Evolutionary conservation across 805 yeast species (phyloP).

Genomic region (Tetrapisispora iriomotensis): DNA sequence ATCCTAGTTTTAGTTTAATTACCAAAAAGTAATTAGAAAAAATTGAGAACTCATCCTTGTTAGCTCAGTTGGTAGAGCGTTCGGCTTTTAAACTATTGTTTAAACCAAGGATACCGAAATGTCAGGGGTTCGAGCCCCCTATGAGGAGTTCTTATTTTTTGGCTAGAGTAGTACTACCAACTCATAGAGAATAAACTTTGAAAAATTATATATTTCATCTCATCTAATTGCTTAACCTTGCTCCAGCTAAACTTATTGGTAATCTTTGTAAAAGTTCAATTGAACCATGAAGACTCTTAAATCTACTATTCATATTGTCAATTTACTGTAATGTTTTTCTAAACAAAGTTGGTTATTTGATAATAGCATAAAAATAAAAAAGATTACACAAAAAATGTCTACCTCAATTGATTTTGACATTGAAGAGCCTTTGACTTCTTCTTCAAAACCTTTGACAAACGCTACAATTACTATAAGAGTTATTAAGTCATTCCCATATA

Average conservation of each 20-base stretch:
- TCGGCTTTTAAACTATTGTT: constrained; percentile 46
- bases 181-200: neutral
- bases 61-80: constrained; percentile 67
- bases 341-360: neutral
- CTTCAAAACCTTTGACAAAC: constrained; percentile 53
- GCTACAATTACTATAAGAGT: constrained; percentile 78
- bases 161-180: too few species aligned
- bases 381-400: neutral
- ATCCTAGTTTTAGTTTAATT: too few species aligned
- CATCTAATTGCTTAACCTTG: too few species aligned
- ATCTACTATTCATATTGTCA: too few species aligned
- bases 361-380: neutral
- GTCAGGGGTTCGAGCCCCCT: constrained; percentile 46
- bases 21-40: too few species aligned
- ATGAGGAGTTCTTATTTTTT: constrained; percentile 33
- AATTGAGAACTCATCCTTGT: constrained; percentile 39
- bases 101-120: constrained; percentile 35
- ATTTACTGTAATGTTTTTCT: too few species aligned
- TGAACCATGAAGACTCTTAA: too few species aligned
- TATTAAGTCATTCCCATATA: constrained; percentile 82
- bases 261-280: too few species aligned
- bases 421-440: constrained; percentile 73
- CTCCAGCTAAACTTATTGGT: too few species aligned
- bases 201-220: too few species aligned
- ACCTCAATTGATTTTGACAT: constrained; percentile 22